A percentile compares a stretch with the other conserved stretches of the same genome.
Conservation (phyloP, 768 basidiomycete species). For the Rhodotorula kratochvilovae region DNA sequence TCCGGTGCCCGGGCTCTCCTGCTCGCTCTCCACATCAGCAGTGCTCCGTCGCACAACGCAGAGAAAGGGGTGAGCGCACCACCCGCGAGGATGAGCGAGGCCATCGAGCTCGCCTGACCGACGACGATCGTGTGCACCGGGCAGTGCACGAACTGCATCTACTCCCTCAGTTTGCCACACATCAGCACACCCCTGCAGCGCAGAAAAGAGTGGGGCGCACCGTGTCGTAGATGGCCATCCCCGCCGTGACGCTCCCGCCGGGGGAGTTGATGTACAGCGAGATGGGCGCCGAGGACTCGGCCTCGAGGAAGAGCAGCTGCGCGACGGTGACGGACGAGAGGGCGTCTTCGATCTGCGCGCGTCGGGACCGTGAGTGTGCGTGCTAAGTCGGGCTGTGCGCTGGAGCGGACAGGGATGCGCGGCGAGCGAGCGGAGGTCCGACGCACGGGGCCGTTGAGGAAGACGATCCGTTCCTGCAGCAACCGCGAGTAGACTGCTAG, state of each 20-base stretch:
- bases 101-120: constrained; percentile 94
- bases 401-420: neutral
- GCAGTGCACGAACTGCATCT: constrained; percentile 73
- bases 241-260: constrained; percentile 91
- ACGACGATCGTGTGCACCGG: constrained; percentile 96
- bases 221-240: constrained; percentile 95
- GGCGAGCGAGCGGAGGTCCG: neutral
- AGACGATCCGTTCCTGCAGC: constrained; percentile 86
- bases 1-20: constrained; percentile 82
- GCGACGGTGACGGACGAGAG: constrained; percentile 83
- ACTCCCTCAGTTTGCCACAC: neutral
- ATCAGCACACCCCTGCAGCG: neutral
- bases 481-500: constrained; percentile 79
- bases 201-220: constrained; percentile 51
- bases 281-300: constrained; percentile 87
- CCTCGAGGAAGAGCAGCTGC: constrained; percentile 90
- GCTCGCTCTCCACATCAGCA: neutral
- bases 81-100: constrained; percentile 82
- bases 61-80: constrained; percentile 49
- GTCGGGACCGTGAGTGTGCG: too few relatives aligned
- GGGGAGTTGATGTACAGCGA: constrained; percentile 97
- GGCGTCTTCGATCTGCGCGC: constrained; percentile 73
- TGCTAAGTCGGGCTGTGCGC: too few relatives aligned
- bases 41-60: neutral
- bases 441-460: constrained; percentile 81